Base-by-base conservation (phyloP, 768 basidiomycete genomes). In the Phanerodontia chrysosporium region DNA sequence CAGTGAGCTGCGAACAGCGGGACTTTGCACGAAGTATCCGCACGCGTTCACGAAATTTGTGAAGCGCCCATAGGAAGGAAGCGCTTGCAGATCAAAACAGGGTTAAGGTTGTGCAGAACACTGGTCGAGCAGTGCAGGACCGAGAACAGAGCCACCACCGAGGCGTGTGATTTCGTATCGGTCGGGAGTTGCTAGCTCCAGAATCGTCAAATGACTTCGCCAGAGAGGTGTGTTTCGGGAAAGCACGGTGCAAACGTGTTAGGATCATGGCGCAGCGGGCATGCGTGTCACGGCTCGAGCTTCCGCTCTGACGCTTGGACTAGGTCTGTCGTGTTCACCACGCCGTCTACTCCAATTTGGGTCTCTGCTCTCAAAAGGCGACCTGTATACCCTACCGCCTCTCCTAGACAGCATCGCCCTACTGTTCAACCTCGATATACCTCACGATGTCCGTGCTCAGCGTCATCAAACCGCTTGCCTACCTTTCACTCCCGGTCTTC, bases 401-500 rank as follows among this genome's bases (percentile, higher is more conserved):
- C 18, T 35, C 32, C 21, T 57, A 25, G 7, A 51, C 21, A 30
- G n/a, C 21, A 55, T 42, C 39, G 10, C 18, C 39, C 39, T 42
- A 42, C 16, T 12, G 9, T 46, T 32, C 45, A 45, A 27, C 45
- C 21, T 24, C 25, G 39, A 46, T 13, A 8, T 30, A 29, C 12
- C 25, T 9, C 58, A 65, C 65, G 67, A 91, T 91, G 90, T 85
- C 85, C 62, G 75, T 87, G 66, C 68, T 90, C 65, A 66, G 77
- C 56, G 59, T 90, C 59, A 70, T 90, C 70, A 87, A 83, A 70
- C 85, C 90, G 4, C 72, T 92, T 55, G 90, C 86, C 49, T 93
- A 92, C 68, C 65, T 89, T 60, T 90, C 90, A 28, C 78, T 92
- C 30, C 91, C 91, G 1, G 66, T 85, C 61, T 74, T 91, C 65